Evolutionary conservation across 352 stramenopile genomes (phyloP), one percentile per base, ranked within the genome.

Genomic region (Pythium periplocum): DNA sequence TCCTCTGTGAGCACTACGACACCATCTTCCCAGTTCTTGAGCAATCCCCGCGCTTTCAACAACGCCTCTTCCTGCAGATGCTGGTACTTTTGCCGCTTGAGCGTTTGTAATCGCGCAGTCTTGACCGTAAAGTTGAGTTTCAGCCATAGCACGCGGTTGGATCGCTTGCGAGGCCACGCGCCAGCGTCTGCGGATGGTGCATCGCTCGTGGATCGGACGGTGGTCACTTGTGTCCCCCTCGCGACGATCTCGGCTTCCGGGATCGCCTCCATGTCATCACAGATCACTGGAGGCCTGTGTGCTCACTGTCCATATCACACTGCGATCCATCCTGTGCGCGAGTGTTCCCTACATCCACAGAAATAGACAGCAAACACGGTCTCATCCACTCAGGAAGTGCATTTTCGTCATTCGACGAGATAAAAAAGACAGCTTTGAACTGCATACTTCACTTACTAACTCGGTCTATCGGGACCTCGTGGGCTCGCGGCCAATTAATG

Each of bases 101-200:
- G 65, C 2, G 71, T 61, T 56, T 86, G 79, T 30, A 90, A 48
- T 0, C 71, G 68, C 48, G 77, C 77, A 1, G 77, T 48, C 60
- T 90, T 83, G 61, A 87, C 73, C 7, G 75, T 84, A 51, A 87
- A 84, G 49, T 87, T 87, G 62, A 87, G 77, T 45, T 87, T 84
- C 46, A 90, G 66, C 79, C 79, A 87, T 6, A 81, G 63, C 11
- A 83, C 69, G 34, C 59, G 59, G 40, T 61, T 61, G 37, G 53
- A 26, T 26, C 17, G 17, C 17, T 26, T 26, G 0, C 17, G 17
- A 26, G 17, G 17, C 17, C 17, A 26, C 17, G 17, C 17, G 17
- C 17, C 17, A 26, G 17, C 17, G 17, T 26, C 17, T 26, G 17
- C 17, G 6, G 43, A 32, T n/a, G 31, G n/a, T 7, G 10, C 26